Evolutionary conservation across 148 eudicot species (phyloP).

Genomic region (Rhododendron vialii): DNA sequence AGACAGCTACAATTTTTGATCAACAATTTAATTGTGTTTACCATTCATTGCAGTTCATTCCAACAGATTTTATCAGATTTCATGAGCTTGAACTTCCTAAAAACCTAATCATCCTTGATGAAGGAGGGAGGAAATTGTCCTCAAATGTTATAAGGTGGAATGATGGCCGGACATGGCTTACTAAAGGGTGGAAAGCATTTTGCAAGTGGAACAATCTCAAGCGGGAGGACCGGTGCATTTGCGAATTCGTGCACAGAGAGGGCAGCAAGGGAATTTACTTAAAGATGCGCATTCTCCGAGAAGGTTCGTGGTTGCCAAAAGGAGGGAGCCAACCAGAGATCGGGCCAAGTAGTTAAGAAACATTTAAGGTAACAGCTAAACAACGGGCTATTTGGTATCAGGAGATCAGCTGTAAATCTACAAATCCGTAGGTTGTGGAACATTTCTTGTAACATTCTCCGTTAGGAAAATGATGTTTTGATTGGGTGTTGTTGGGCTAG

Average conservation of each 20-base stretch:
- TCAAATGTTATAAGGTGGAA: constrained; percentile 1
- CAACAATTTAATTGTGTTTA: not conserved
- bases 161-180: constrained; percentile 19
- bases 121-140: constrained; percentile 10
- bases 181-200: constrained; percentile 14
- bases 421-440: too few species aligned
- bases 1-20: not conserved
- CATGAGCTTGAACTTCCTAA: constrained; percentile 1
- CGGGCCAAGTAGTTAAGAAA: not conserved
- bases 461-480: too few species aligned
- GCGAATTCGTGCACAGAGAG: constrained; percentile 14
- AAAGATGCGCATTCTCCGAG: not conserved
- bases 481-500: too few species aligned
- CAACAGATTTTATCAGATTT: constrained; percentile 5
- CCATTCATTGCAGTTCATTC: constrained; percentile 12
- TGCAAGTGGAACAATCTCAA: constrained; percentile 9
- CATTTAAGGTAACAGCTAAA: not conserved
- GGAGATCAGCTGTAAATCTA: too few species aligned
- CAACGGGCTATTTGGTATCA: not conserved
- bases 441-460: too few species aligned
- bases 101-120: constrained; percentile 5
- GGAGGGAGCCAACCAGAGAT: not conserved
- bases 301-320: constrained; percentile 6
- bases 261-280: not conserved
- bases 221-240: constrained; percentile 21